Conservation (phyloP, 2,329 filamentous ascomycete species). For the Neonectria ditissima region DNA sequence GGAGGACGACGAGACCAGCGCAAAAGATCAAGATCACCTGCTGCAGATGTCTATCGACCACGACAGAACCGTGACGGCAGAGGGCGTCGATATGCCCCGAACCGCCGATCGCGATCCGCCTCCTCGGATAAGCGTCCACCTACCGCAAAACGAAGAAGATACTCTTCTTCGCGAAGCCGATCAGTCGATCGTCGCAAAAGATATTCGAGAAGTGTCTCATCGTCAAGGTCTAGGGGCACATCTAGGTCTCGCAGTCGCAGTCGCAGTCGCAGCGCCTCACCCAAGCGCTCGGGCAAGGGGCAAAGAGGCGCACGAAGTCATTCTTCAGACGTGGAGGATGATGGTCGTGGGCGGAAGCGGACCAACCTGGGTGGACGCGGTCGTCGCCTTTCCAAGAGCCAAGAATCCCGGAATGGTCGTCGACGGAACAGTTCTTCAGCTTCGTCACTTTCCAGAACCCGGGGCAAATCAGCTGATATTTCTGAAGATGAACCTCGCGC, state of each 20-base stretch:
- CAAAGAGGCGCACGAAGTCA: slow-evolving; percentile 24
- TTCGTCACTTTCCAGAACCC: slow-evolving; percentile 62
- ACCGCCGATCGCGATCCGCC: slow-evolving; percentile 49
- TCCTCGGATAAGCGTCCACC: slow-evolving; percentile 57
- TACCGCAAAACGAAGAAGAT: slow-evolving; percentile 62
- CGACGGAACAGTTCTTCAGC: slow-evolving; percentile 65
- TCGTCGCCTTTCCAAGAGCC: slow-evolving; percentile 29
- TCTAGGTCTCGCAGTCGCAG: slow-evolving; percentile 47
- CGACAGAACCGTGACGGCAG: slow-evolving; percentile 38
- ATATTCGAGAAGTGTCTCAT: slow-evolving; percentile 51
- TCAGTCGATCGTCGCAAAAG: slow-evolving; percentile 57
- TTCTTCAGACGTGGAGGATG: slow-evolving; percentile 30
- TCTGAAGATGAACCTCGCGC: slow-evolving; percentile 50
- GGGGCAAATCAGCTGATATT: slow-evolving; percentile 69
- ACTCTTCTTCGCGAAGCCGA: slow-evolving; percentile 61
- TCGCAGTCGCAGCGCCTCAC: slow-evolving; percentile 35
- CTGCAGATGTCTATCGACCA: slow-evolving; percentile 44
- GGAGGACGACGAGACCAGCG: slow-evolving; percentile 48
- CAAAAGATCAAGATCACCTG: slow-evolving; percentile 56
- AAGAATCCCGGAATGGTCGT: slow-evolving; percentile 43
- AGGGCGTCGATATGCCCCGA: slow-evolving; percentile 36
- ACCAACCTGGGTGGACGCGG: slow-evolving; percentile 25
- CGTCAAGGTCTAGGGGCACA: slow-evolving; percentile 56
- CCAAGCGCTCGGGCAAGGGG: slow-evolving; percentile 33
- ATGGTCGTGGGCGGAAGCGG: slow-evolving; percentile 22